Conservation (phyloP, 179 eudicot genomes). For the Pouteria campechiana region DNA sequence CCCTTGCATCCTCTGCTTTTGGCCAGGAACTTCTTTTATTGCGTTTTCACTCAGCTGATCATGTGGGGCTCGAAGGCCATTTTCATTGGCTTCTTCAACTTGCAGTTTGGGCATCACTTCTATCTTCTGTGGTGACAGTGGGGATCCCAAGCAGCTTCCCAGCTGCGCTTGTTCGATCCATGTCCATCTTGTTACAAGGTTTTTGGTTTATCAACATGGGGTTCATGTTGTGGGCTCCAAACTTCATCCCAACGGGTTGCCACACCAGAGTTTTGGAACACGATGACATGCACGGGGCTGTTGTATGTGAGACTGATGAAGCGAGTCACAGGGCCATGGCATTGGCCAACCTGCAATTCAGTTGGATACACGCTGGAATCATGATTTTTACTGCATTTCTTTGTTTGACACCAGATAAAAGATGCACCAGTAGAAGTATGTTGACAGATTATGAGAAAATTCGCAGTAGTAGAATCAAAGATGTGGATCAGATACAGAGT, state of each 20-base stretch:
- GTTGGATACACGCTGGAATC: slow-evolving; percentile 80
- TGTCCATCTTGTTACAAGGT: slow-evolving; percentile 71
- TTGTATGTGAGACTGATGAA: slow-evolving; percentile 38
- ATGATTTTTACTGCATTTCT: slow-evolving; percentile 27
- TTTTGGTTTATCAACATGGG: slow-evolving; percentile 86
- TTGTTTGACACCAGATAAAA: slow-evolving; percentile 26
- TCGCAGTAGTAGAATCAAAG: too few species aligned
- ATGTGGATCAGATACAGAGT: too few species aligned
- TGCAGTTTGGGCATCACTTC: slow-evolving; percentile 43
- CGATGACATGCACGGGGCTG: slow-evolving; percentile 33
- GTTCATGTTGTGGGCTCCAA: slow-evolving; percentile 62
- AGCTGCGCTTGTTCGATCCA: slow-evolving; percentile 41
- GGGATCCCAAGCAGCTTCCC: slow-evolving; percentile 42
- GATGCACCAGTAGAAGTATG: slow-evolving; percentile 5
- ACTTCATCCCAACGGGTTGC: slow-evolving; percentile 63
- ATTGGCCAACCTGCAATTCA: slow-evolving; percentile 74
- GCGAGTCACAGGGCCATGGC: slow-evolving; percentile 65
- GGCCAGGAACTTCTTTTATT: slow-evolving; percentile 73
- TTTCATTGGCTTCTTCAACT: slow-evolving; percentile 80
- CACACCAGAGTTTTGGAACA: slow-evolving; percentile 6
- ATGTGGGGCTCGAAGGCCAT: slow-evolving; percentile 83
- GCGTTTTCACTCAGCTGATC: slow-evolving; percentile 80
- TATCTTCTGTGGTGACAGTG: slow-evolving; percentile 28
- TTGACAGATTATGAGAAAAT: slow-evolving; percentile 29
- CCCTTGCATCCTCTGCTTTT: slow-evolving; percentile 62